A percentile compares a stretch with the other conserved stretches of the same genome.
These are phyloP conservation scores for Sporisorium sorghi DNA, from an alignment of 1,284 basidiomycete species.

Conservation along the genomic window DNA sequence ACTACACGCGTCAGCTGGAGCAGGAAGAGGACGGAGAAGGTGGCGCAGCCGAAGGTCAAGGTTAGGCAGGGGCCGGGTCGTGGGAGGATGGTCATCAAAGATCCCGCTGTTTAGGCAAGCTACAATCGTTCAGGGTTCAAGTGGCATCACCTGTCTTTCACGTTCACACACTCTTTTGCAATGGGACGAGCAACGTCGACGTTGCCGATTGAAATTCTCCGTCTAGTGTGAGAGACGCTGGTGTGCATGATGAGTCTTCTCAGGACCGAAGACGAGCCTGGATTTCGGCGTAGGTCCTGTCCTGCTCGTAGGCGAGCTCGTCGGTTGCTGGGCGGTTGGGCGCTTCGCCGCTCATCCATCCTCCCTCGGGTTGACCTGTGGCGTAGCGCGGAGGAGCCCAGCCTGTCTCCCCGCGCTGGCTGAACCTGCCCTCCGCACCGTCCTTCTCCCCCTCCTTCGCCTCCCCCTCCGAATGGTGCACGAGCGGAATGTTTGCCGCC, in stretches of 20 bases:
- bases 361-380: conserved; percentile 32
- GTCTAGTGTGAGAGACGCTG: not conserved
- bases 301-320: conserved; percentile 33
- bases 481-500: not conserved
- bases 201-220: not conserved
- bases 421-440: conserved; percentile 15
- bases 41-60: conserved; percentile 30
- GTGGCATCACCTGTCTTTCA: not conserved
- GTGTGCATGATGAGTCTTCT: not conserved
- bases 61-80: conserved; percentile 41
- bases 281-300: conserved; percentile 45
- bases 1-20: conserved; percentile 42
- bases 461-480: conserved; percentile 15
- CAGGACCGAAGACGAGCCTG: conserved; percentile 30
- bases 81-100: conserved; percentile 37
- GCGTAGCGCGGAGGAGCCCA: conserved; percentile 62
- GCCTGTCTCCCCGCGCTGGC: conserved; percentile 36
- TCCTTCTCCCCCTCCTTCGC: not conserved
- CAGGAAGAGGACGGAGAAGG: conserved; percentile 37
- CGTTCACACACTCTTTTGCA: not conserved
- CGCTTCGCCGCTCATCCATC: conserved; percentile 45
- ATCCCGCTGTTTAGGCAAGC: not conserved
- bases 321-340: conserved; percentile 41
- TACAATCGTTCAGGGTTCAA: too few species aligned
- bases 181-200: conserved; percentile 2